Percentiles rank a stretch among this genome's conserved stretches.
These are phyloP conservation scores for Ascochyta pisi DNA, from an alignment of 2,329 filamentous ascomycete species.

Conservation along the genomic window DNA sequence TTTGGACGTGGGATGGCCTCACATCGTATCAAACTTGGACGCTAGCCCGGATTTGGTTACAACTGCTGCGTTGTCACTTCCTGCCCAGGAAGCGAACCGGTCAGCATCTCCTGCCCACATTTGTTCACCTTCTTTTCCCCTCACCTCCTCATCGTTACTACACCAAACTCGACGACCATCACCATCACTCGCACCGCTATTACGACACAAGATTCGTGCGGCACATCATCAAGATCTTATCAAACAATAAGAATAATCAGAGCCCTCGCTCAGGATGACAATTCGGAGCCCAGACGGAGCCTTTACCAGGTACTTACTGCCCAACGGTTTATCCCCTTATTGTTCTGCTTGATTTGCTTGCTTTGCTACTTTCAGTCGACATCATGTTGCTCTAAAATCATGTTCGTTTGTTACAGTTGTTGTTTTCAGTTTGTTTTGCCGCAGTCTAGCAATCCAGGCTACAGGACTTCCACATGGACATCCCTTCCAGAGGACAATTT, in stretches of 20 bases:
- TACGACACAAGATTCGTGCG: slow-evolving; percentile 20
- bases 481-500: slow-evolving; percentile 29
- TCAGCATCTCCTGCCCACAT: slow-evolving; percentile 41
- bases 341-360: slow-evolving; percentile 33
- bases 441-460: slow-evolving; percentile 42
- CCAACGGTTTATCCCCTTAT: slow-evolving; percentile 45
- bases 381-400: slow-evolving; percentile 34
- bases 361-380: slow-evolving; percentile 26
- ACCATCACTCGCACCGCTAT: slow-evolving; percentile 14
- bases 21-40: slow-evolving; percentile 18
- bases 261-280: slow-evolving; percentile 53
- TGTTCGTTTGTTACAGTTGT: slow-evolving; percentile 36
- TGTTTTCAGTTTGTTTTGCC: slow-evolving; percentile 31
- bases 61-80: slow-evolving; percentile 48
- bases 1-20: slow-evolving; percentile 30
- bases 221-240: slow-evolving; percentile 2
- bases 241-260: slow-evolving; percentile 32
- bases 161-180: slow-evolving; percentile 29
- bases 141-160: slow-evolving; percentile 31
- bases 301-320: slow-evolving; percentile 53
- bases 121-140: slow-evolving; percentile 37
- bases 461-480: slow-evolving; percentile 29
- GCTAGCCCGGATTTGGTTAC: slow-evolving; percentile 38
- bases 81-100: slow-evolving; percentile 38
- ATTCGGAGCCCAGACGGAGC: slow-evolving; percentile 52